phyloP scores from a whole-genome alignment of 768 basidiomycete species.

The Tricholoma matsutake region DNA sequence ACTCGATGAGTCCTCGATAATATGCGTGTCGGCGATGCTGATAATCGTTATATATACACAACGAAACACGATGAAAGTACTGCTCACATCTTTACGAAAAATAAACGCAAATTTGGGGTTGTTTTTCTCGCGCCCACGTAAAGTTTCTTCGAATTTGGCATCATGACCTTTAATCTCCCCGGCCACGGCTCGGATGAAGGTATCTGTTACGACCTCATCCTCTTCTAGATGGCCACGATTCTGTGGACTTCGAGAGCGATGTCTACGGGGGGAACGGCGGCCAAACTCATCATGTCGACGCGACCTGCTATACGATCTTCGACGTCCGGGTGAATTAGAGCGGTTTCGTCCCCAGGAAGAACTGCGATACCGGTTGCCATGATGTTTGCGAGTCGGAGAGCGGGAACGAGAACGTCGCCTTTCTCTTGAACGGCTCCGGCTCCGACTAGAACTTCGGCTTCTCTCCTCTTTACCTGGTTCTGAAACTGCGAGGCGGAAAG shows the following conservation, averaged over 20 bases:
- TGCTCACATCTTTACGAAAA: constrained; percentile 49
- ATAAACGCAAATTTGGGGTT: constrained; percentile 87
- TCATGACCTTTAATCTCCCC: constrained; percentile 83
- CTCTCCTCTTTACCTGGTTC: constrained; percentile 13
- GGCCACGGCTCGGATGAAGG: constrained; percentile 86
- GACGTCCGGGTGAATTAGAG: constrained; percentile 40
- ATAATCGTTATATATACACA: constrained; percentile 7
- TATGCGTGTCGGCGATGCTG: constrained; percentile 72
- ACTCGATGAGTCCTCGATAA: constrained; percentile 67
- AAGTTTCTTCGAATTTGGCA: constrained; percentile 65
- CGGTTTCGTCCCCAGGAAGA: constrained; percentile 43
- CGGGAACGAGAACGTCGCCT: constrained; percentile 39
- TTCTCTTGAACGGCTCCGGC: constrained; percentile 35
- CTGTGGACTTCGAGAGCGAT: constrained; percentile 50
- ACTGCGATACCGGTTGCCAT: constrained; percentile 46
- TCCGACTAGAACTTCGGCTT: constrained; percentile 29
- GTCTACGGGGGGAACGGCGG: constrained; percentile 47
- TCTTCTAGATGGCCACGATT: constrained; percentile 46
- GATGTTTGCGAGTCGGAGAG: constrained; percentile 35
- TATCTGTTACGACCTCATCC: constrained; percentile 71
- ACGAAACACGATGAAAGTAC: constrained; percentile 1
- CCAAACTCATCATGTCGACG: constrained; percentile 20
- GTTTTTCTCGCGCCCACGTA: constrained; percentile 72
- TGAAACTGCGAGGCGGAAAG: constrained; percentile 9
- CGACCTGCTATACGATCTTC: constrained; percentile 30